Evolutionary conservation across 1,284 basidiomycete genomes (phyloP).

Genomic region (Sporisorium iseilematis-ciliati): DNA sequence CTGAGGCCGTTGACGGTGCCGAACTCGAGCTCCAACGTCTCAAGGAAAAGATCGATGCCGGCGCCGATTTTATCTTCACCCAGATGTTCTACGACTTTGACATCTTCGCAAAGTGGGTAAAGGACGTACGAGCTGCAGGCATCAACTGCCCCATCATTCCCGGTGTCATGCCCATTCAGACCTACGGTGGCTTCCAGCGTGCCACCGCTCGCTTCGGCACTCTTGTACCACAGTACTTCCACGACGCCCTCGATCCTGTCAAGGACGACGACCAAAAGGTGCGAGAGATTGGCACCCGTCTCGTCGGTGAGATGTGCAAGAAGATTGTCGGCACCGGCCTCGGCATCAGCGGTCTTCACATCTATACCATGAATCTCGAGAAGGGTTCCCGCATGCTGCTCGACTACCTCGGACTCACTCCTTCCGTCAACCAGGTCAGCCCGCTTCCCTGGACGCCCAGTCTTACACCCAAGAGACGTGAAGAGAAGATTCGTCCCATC

Average conservation of each 20-base stretch:
- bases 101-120: slow-evolving; percentile 86
- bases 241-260: slow-evolving; percentile 86
- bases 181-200: slow-evolving; percentile 94
- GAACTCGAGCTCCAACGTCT: slow-evolving; percentile 83
- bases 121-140: slow-evolving; percentile 73
- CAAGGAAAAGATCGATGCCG: slow-evolving; percentile 87
- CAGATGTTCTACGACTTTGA: slow-evolving; percentile 96
- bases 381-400: slow-evolving; percentile 68
- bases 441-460: slow-evolving; percentile 68
- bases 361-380: slow-evolving; percentile 70
- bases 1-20: slow-evolving; percentile 68
- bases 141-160: slow-evolving; percentile 95
- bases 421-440: slow-evolving; percentile 64
- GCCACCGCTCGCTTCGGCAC: slow-evolving; percentile 90
- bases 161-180: slow-evolving; percentile 96
- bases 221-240: slow-evolving; percentile 82
- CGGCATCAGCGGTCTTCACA: slow-evolving; percentile 67
- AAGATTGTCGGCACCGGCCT: slow-evolving; percentile 61
- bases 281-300: slow-evolving; percentile 54
- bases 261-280: slow-evolving; percentile 75
- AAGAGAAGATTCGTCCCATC: slow-evolving; percentile 69
- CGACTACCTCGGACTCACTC: slow-evolving; percentile 66
- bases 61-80: slow-evolving; percentile 90
- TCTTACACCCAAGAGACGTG: slow-evolving; percentile 67
- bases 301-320: slow-evolving; percentile 69